Evolutionary conservation across 441 rosid genomes (phyloP).

Genomic region (Gossypium schwendimanii): DNA sequence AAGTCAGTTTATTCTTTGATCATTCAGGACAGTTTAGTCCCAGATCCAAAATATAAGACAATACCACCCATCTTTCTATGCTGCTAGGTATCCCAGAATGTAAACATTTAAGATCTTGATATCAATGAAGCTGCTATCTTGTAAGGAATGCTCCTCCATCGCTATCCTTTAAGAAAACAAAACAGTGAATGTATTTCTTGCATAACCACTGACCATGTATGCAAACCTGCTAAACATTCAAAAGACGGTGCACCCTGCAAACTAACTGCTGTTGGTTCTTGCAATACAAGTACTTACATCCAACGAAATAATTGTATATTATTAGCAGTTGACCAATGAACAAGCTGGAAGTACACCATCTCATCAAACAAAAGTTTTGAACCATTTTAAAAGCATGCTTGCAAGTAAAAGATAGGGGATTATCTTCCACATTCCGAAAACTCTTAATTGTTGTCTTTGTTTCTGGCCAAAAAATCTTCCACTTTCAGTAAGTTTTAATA

Average conservation of each 20-base stretch:
- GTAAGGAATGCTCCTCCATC: not conserved
- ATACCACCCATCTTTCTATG: conserved; percentile 14
- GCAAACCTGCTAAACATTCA: conserved; percentile 14
- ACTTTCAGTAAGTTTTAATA: not conserved
- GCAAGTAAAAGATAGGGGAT: not conserved
- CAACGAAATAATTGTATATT: not conserved
- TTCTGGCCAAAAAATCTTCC: not conserved
- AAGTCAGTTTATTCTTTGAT: not conserved
- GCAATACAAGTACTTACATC: conserved; percentile 2
- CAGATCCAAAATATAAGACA: conserved; percentile 7
- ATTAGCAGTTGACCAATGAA: not conserved
- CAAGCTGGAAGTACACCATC: not conserved
- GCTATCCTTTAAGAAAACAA: not conserved
- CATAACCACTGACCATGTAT: conserved; percentile 9
- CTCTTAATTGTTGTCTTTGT: not conserved
- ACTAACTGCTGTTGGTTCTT: conserved; percentile 7
- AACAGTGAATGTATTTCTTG: conserved; percentile 3
- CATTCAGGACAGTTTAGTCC: not conserved
- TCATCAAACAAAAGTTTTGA: not conserved
- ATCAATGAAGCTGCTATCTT: not conserved
- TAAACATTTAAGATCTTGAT: conserved; percentile 8
- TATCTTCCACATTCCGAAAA: not conserved
- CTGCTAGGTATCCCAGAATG: conserved; percentile 7
- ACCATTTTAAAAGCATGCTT: not conserved
- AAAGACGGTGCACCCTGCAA: conserved; percentile 11